Percentiles rank a stretch among this genome's conserved stretches.
phyloP scores from a whole-genome alignment of 2,329 filamentous ascomycete genomes.

The Seiridium cupressi region DNA sequence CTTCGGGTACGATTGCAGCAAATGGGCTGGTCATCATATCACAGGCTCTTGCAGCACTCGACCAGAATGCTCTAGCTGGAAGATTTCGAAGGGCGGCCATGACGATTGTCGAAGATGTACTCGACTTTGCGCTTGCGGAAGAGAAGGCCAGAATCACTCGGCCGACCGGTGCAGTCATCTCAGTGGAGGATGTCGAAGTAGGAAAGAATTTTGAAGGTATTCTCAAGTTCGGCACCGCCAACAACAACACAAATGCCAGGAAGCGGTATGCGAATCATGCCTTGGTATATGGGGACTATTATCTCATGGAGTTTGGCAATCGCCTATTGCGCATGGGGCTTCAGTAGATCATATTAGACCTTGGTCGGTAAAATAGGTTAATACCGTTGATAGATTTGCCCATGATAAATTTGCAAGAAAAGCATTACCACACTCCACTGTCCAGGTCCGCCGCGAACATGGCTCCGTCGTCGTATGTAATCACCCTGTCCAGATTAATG shows the following conservation, averaged over 20 bases:
- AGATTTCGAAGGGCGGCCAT: constrained; percentile 12
- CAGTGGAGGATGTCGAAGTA: constrained; percentile 6
- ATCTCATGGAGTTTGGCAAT: constrained; percentile 46
- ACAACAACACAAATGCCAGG: constrained; percentile 27
- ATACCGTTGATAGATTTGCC: background rate
- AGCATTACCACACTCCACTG: background rate
- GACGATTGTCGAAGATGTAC: constrained; percentile 15
- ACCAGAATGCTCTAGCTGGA: background rate
- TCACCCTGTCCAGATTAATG: constrained; percentile 27
- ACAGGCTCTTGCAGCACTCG: constrained; percentile 12
- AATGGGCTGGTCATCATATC: constrained; percentile 25
- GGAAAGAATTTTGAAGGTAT: constrained; percentile 26
- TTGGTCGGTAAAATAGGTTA: background rate
- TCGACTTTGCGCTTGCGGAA: constrained; percentile 17
- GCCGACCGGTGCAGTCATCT: background rate
- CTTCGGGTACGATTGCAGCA: constrained; percentile 23
- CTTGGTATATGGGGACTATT: constrained; percentile 49
- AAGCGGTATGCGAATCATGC: constrained; percentile 34
- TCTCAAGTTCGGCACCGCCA: constrained; percentile 31
- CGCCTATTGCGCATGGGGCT: constrained; percentile 37
- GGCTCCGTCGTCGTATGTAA: constrained; percentile 30
- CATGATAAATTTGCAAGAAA: no score
- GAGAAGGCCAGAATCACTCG: constrained; percentile 20
- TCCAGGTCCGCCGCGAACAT: constrained; percentile 17
- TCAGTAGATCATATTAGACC: background rate